Conservation (phyloP, 2,329 filamentous ascomycete genomes). For the Clarireedia paspali region DNA sequence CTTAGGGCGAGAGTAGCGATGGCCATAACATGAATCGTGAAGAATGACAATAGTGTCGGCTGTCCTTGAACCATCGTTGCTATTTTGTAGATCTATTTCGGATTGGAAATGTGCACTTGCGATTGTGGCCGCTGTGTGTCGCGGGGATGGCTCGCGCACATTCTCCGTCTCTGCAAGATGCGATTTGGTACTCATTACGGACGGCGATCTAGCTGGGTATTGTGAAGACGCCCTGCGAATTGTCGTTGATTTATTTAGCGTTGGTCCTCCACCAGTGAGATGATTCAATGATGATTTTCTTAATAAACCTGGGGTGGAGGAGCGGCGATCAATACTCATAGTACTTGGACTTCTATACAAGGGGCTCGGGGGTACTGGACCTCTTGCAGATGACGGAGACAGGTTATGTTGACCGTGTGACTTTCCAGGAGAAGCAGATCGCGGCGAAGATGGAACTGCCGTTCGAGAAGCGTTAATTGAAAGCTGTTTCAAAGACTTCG, state of each 20-base stretch:
- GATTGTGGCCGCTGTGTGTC: conserved; percentile 41
- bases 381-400: conserved; percentile 19
- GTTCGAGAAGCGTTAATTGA: conserved; percentile 19
- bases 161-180: conserved; percentile 30
- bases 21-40: conserved; percentile 91
- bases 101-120: conserved; percentile 27
- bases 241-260: conserved; percentile 30
- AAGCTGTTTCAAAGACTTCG: conserved; percentile 37
- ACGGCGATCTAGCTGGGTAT: conserved; percentile 25
- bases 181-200: conserved; percentile 32
- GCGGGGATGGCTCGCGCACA: conserved; percentile 28
- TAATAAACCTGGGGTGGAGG: conserved; percentile 34
- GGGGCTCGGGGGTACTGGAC: conserved; percentile 21
- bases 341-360: conserved; percentile 35
- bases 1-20: conserved; percentile 79
- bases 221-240: conserved; percentile 37
- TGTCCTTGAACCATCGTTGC: conserved; percentile 20
- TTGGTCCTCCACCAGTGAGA: conserved; percentile 32
- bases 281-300: conserved; percentile 37
- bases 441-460: conserved; percentile 15
- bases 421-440: conserved; percentile 10
- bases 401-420: conserved; percentile 11
- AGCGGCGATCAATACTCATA: conserved; percentile 34
- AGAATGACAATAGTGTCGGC: conserved; percentile 73
- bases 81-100: conserved; percentile 26